These are phyloP conservation scores for Zymoseptoria brevis DNA, from an alignment of 2,329 filamentous ascomycete genomes.

Conservation along the genomic window DNA sequence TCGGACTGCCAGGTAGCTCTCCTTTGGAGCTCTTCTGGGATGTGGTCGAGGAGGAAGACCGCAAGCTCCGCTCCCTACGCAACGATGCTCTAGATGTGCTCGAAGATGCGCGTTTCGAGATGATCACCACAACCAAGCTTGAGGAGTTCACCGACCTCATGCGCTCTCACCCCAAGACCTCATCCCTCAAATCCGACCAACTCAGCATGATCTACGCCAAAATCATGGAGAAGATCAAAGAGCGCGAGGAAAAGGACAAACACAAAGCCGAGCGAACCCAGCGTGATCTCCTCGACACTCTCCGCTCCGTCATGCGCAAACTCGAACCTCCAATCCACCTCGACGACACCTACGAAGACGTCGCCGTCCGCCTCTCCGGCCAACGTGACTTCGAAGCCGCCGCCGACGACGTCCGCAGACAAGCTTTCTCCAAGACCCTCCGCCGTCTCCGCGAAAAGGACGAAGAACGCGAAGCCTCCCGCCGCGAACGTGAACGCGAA, in stretches of 20 bases:
- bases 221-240: constrained; percentile 76
- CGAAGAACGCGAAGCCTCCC: constrained; percentile 60
- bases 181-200: constrained; percentile 73
- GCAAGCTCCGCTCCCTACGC: constrained; percentile 33
- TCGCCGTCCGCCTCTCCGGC: constrained; percentile 70
- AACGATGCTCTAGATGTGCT: constrained; percentile 28
- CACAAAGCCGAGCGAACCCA: constrained; percentile 75
- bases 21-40: constrained; percentile 96
- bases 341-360: constrained; percentile 80
- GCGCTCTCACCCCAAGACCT: constrained; percentile 78
- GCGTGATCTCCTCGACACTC: constrained; percentile 71
- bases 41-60: constrained; percentile 85
- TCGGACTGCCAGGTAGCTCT: constrained; percentile 55
- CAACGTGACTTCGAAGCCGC: constrained; percentile 80
- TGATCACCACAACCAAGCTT: constrained; percentile 76
- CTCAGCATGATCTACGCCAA: constrained; percentile 77
- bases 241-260: constrained; percentile 74
- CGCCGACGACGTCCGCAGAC: constrained; percentile 72
- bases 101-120: constrained; percentile 80
- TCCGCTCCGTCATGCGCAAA: constrained; percentile 81
- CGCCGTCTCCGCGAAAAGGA: constrained; percentile 87
- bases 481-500: constrained; percentile 36
- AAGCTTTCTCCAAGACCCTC: constrained; percentile 86
- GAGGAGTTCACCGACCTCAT: constrained; percentile 80
- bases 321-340: constrained; percentile 73